phyloP scores from a whole-genome alignment of 164 flowering plant species.

The Vitis labrusca region DNA sequence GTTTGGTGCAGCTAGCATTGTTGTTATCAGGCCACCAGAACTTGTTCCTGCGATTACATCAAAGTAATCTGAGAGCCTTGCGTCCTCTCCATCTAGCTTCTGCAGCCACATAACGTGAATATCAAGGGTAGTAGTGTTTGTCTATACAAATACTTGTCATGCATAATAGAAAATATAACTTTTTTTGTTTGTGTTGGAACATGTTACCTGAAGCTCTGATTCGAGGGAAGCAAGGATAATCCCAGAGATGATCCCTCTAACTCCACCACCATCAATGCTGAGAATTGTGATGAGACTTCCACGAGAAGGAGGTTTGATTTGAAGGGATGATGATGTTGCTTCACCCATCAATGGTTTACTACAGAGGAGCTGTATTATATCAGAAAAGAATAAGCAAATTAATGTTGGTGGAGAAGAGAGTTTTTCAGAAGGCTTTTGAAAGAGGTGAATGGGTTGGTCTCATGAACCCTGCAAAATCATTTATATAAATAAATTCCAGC shows the following conservation, averaged over 20 bases:
- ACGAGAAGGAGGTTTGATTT: conserved; percentile 14
- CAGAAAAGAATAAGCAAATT: no score
- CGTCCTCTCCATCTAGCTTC: conserved; percentile 29
- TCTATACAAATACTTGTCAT: background rate
- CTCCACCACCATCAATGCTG: conserved; percentile 42
- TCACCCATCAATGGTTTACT: no score
- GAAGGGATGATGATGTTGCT: background rate
- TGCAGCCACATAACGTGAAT: background rate
- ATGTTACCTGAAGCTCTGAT: conserved; percentile 37
- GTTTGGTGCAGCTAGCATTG: conserved; percentile 36
- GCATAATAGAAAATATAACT: background rate
- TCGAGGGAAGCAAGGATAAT: conserved; percentile 31
- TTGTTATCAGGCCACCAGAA: conserved; percentile 34
- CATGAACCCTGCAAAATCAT: no score
- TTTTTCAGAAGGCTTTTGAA: no score
- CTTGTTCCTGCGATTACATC: conserved; percentile 31
- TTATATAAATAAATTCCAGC: no score
- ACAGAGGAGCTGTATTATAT: no score
- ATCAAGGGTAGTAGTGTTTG: background rate
- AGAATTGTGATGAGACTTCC: conserved; percentile 29
- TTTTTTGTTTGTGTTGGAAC: no score
- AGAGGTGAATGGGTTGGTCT: no score
- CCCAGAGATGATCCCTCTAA: conserved; percentile 40
- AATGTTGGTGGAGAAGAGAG: no score
- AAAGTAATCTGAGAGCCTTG: conserved; percentile 32